phyloP scores from a whole-genome alignment of 176 grass and related monocot genomes.

The Triticum timopheevii region DNA sequence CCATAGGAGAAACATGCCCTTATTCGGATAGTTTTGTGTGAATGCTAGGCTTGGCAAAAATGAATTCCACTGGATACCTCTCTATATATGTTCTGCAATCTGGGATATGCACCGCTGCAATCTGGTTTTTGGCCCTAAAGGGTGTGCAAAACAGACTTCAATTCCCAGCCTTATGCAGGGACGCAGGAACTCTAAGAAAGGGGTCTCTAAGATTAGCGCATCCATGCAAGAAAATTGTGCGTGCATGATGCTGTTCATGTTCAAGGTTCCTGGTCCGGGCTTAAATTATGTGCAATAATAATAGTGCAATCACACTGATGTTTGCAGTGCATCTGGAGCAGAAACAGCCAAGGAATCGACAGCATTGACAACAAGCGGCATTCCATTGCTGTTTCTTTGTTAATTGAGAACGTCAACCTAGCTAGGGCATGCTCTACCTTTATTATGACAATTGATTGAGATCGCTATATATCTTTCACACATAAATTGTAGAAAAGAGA shows the following conservation, averaged over 20 bases:
- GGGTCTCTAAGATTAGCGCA: not conserved
- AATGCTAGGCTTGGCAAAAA: slow-evolving; percentile 11
- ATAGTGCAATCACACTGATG: slow-evolving; percentile 2
- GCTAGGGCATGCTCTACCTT: not conserved
- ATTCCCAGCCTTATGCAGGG: too few species aligned
- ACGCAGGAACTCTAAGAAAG: not conserved
- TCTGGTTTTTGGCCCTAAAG: not conserved
- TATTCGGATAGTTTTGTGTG: not conserved
- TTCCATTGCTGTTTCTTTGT: not conserved
- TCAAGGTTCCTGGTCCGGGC: not conserved
- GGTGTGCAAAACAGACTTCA: not conserved
- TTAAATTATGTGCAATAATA: not conserved
- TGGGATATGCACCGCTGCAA: not conserved
- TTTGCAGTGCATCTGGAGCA: slow-evolving; percentile 11
- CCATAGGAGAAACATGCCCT: not conserved
- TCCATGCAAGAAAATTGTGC: not conserved
- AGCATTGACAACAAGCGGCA: not conserved
- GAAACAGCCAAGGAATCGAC: not conserved
- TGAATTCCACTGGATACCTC: not conserved
- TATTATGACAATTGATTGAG: not conserved
- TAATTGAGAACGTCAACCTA: not conserved
- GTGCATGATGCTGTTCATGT: not conserved
- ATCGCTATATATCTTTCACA: not conserved
- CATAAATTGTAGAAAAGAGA: not conserved
- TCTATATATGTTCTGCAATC: not conserved